Evolutionary conservation across 225 moss, liverwort and hornwort species (phyloP), one percentile per base, ranked within the genome.

Genomic region (Physcomitrellopsis africana): DNA sequence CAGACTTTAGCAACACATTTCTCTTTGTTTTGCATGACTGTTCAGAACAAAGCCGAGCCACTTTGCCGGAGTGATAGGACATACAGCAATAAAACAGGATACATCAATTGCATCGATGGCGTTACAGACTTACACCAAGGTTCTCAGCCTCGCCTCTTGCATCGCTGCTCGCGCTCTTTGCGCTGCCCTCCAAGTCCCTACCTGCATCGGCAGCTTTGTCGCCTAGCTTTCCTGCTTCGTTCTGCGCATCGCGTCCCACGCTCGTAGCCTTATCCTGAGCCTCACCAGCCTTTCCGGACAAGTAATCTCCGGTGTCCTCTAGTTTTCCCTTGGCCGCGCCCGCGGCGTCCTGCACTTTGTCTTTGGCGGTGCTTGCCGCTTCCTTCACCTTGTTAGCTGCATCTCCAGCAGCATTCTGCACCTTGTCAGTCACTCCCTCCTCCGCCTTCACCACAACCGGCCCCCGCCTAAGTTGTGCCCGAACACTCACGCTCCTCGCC

Each of bases 341-440:
- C 5, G 72, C 67, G 2, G 51, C 60, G 43, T 72, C 78, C 49
- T 72, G 51, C 65, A 72, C 66, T 59, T 72, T 79, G 20, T 62
- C 77, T 71, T 77, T 68, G 7, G 79, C 37, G 20, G 65, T 73
- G 19, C 63, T 73, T 9, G 57, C 73, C 17, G 76, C 54, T 41
- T 81, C 76, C 68, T 81, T 18, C 24, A 57, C 79, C 73, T 85
- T 82, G 5, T 72, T 23, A 0, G 76, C 69, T 9, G 85, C 81
- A 0, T 49, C 78, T 2, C 48, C 72, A 8, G 60, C 59, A 1
- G 79, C 76, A 10, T 29, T 10, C 54, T 69, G 12, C 63, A 76
- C 65, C 14, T 65, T 76, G 48, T 69, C 73, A 5, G 61, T 63
- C 27, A 54, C 52, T 0, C 63, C 52, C 3, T 85, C 79, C 58